These are phyloP conservation scores for Penicillium sp. DNA, from an alignment of 2,329 filamentous ascomycete genomes.

Conservation along the genomic window DNA sequence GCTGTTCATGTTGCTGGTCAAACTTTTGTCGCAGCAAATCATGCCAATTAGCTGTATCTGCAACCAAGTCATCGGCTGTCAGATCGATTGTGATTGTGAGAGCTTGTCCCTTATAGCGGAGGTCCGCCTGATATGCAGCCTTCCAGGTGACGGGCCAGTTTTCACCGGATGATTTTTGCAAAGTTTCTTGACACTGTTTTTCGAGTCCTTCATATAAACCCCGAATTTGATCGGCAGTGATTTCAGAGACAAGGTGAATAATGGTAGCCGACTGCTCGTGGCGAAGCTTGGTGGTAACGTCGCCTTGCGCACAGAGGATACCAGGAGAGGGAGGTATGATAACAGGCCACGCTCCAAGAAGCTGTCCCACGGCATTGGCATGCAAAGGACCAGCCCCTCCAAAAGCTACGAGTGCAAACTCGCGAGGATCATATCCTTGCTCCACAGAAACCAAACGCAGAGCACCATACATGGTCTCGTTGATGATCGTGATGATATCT, in stretches of 20 bases:
- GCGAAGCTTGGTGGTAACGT: slow-evolving; percentile 51
- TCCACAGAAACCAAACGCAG: slow-evolving; percentile 52
- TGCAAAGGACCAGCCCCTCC: slow-evolving; percentile 54
- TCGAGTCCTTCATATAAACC: slow-evolving; percentile 37
- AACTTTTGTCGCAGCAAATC: slow-evolving; percentile 40
- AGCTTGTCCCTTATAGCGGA: slow-evolving; percentile 50
- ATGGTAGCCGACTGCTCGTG: slow-evolving; percentile 49
- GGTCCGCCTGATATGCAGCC: slow-evolving; percentile 44
- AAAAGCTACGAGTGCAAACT: slow-evolving; percentile 53
- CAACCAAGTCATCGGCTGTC: slow-evolving; percentile 32
- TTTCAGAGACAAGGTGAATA: slow-evolving; percentile 42
- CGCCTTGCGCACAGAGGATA: slow-evolving; percentile 51
- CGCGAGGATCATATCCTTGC: slow-evolving; percentile 51
- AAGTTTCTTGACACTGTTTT: slow-evolving; percentile 37
- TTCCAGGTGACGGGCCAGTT: slow-evolving; percentile 29
- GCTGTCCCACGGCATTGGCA: slow-evolving; percentile 50
- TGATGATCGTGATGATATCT: slow-evolving; percentile 50
- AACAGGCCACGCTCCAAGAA: slow-evolving; percentile 53
- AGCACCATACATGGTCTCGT: slow-evolving; percentile 54
- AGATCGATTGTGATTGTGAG: slow-evolving; percentile 39
- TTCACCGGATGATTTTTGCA: slow-evolving; percentile 38
- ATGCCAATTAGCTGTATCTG: slow-evolving; percentile 30
- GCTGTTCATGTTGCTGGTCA: slow-evolving; percentile 44
- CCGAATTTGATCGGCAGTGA: slow-evolving; percentile 34
- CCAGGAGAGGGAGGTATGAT: slow-evolving; percentile 53